These are phyloP conservation scores for Xylariaceae sp. DNA, from an alignment of 2,329 filamentous ascomycete species.

Conservation along the genomic window DNA sequence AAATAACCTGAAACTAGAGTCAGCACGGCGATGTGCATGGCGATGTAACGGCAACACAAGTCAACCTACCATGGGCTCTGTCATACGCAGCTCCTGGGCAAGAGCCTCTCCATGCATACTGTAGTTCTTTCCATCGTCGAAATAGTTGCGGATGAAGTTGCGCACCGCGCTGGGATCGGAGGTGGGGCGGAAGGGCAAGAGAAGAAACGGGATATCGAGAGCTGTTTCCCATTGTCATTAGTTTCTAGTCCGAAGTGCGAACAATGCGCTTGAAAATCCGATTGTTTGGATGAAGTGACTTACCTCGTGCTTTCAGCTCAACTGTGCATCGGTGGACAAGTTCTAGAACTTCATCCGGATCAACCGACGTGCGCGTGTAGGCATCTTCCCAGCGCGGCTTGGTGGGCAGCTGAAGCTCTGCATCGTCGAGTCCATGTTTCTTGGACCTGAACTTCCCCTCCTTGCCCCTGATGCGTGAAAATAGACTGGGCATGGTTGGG, in stretches of 20 bases:
- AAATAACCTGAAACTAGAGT: constrained; percentile 63
- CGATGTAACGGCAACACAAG: background rate
- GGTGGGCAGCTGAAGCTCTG: constrained; percentile 48
- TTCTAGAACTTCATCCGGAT: constrained; percentile 86
- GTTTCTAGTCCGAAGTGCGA: constrained; percentile 7
- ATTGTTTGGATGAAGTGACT: constrained; percentile 2
- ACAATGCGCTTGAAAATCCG: background rate
- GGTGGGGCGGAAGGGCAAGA: constrained; percentile 88
- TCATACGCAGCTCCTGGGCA: constrained; percentile 81
- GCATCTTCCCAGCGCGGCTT: constrained; percentile 85
- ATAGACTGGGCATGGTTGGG: constrained; percentile 51
- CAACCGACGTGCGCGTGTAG: constrained; percentile 75
- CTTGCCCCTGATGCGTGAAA: constrained; percentile 67
- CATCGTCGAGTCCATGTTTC: constrained; percentile 55
- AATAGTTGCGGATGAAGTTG: constrained; percentile 89
- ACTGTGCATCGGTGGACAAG: constrained; percentile 77
- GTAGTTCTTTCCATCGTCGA: constrained; percentile 62
- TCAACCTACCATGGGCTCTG: constrained; percentile 78
- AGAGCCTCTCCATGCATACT: constrained; percentile 64
- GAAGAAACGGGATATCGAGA: constrained; percentile 84
- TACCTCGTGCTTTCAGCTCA: constrained; percentile 94
- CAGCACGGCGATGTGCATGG: constrained; percentile 1
- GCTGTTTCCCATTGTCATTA: constrained; percentile 44
- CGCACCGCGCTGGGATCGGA: constrained; percentile 89
- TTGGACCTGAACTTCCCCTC: constrained; percentile 60